Base-by-base conservation (phyloP, 116 monocot species). In the Cymodocea nodosa region DNA sequence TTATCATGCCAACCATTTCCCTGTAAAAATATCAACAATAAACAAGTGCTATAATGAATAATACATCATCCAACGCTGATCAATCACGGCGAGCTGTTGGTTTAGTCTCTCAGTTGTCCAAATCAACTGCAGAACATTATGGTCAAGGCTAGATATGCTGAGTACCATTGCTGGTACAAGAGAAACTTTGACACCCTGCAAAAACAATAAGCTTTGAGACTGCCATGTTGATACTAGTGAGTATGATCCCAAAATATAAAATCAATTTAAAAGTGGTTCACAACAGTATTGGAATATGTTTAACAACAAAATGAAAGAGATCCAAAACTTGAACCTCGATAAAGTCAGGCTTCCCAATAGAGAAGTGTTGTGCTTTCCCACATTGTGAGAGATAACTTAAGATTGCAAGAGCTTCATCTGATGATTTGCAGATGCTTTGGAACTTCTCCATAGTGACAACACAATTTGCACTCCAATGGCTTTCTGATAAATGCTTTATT, bases 181-280 rank as follows among this genome's bases (percentile, higher is more conserved):
- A 10, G 94, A 89, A 65, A 89, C 5, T 68, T 94, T 94, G 25
- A 89, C 74, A 62, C 94, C 94, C 94, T 94, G 77, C 72, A 81
- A 57, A n/a, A 15, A 16, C 54, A n/a, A 15, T 5, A 54, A 20
- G 5, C 54, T n/a, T 54, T 54, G 4, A 5, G 17, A 54, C 54
- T 54, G 44, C 44, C 8, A 44, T 44, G 12, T 44, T 8, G 0
- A 44, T 10, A 7, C 44, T 10, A 44, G 12, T 44, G 12, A 44
- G 11, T 44, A 44, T n/a, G n/a, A n/a, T n/a, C n/a, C n/a, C n/a
- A n/a, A n/a, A n/a, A n/a, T n/a, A 40, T 19, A 37, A 17, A 7
- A 18, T 10, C 35, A 62, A 1, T 36, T 35, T 37, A 35, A 62
- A 7, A 18, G 37, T n/a, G 0, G 40, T 36, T 17, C 23, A 56